Conservation (phyloP, 345 rosid genomes). For the Bruguiera sexangula region DNA sequence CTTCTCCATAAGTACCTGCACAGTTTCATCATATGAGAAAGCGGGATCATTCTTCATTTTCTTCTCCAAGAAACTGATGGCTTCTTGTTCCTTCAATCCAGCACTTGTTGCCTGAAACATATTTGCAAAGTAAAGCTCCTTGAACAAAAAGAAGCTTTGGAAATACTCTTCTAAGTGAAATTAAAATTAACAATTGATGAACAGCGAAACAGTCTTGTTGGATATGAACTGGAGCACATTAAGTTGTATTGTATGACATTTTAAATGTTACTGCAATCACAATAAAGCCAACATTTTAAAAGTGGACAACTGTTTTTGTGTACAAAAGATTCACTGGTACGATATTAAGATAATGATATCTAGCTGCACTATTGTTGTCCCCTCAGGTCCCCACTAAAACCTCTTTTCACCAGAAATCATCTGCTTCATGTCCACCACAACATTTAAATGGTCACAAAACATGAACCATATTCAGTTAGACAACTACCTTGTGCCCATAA, state of each 20-base stretch:
- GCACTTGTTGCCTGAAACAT: slow-evolving; percentile 89
- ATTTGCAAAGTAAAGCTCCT: slow-evolving; percentile 2
- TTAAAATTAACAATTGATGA: background rate
- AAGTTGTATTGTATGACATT: background rate
- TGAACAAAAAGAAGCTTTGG: background rate
- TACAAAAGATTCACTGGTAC: no score
- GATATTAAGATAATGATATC: no score
- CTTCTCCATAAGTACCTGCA: slow-evolving; percentile 54
- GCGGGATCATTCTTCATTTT: slow-evolving; percentile 94
- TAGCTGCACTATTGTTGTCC: no score
- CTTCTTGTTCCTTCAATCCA: slow-evolving; percentile 97
- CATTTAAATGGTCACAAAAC: no score
- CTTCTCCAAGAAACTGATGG: slow-evolving; percentile 97
- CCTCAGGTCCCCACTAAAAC: no score
- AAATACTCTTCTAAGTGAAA: background rate
- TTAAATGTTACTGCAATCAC: background rate
- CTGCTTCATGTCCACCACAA: no score
- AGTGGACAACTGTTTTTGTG: no score
- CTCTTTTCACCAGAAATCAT: no score
- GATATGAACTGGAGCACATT: background rate
- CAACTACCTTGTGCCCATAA: slow-evolving; percentile 89
- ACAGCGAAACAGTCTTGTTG: background rate
- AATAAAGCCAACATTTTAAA: no score
- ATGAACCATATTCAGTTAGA: background rate
- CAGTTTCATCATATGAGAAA: slow-evolving; percentile 85